Evolutionary conservation across 2,329 filamentous ascomycete species (phyloP).

Genomic region (Microdochium trichocladiopsis): DNA sequence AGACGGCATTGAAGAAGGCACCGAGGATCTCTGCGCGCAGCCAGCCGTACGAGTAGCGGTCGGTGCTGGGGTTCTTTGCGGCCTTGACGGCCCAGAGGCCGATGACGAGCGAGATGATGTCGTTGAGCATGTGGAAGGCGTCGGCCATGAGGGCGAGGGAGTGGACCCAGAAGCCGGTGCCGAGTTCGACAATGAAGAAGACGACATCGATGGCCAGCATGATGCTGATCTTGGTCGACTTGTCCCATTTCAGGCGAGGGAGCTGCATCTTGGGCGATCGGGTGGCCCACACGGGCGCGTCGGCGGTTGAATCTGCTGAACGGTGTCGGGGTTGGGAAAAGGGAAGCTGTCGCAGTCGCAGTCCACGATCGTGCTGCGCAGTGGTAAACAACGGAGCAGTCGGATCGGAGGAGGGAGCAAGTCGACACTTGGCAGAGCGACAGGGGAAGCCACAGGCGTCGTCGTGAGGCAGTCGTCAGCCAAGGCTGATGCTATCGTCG

Average conservation of each 20-base stretch:
- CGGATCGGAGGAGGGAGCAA: neutral
- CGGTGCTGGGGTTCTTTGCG: conserved; percentile 75
- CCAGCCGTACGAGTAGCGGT: conserved; percentile 96
- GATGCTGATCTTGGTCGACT: conserved; percentile 84
- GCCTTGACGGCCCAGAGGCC: conserved; percentile 94
- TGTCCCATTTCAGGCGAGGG: conserved; percentile 54
- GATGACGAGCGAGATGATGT: conserved; percentile 89
- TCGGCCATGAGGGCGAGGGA: conserved; percentile 93
- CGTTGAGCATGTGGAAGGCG: conserved; percentile 99
- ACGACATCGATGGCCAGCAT: conserved; percentile 83
- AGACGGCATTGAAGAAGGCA: conserved; percentile 94
- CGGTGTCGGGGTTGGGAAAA: neutral
- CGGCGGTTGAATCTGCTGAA: too few species aligned
- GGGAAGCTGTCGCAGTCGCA: neutral
- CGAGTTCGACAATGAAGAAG: conserved; percentile 88
- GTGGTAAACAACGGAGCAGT: too few species aligned
- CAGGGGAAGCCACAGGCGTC: too few species aligned
- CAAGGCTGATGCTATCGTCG: too few species aligned
- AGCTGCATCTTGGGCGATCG: neutral
- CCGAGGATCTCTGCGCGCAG: conserved; percentile 95
- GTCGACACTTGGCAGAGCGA: neutral
- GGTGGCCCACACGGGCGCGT: neutral
- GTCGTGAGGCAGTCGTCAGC: too few species aligned
- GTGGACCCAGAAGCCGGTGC: conserved; percentile 77
- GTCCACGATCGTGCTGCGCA: too few species aligned